phyloP scores from a whole-genome alignment of 495 filamentous ascomycete genomes.

The Lepraria neglecta region DNA sequence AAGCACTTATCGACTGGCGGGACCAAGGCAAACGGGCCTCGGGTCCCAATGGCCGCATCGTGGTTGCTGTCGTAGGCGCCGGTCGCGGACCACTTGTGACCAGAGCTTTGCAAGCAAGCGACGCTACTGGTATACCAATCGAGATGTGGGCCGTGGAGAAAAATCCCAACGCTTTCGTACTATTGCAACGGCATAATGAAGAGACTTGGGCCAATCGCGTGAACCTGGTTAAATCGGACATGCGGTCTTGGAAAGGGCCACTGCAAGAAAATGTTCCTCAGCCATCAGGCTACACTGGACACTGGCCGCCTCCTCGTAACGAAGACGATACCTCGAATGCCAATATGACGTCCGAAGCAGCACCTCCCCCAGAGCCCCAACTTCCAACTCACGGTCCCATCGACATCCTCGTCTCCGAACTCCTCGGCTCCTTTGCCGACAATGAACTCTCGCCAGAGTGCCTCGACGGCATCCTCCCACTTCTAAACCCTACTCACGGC shows the following conservation, averaged over 20 bases:
- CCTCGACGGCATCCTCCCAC: slow-evolving; percentile 80
- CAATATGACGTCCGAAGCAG: neutral
- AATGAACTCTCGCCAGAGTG: slow-evolving; percentile 90
- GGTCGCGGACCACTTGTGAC: slow-evolving; percentile 88
- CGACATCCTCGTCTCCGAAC: slow-evolving; percentile 89
- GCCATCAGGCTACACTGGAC: slow-evolving; percentile 32
- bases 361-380: neutral
- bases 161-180: slow-evolving; percentile 94
- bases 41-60: slow-evolving; percentile 59
- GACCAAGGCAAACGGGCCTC: slow-evolving; percentile 64
- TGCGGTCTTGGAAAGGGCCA: slow-evolving; percentile 88
- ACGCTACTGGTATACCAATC: slow-evolving; percentile 66
- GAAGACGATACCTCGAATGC: neutral
- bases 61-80: slow-evolving; percentile 88
- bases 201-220: slow-evolving; percentile 67
- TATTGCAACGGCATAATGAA: slow-evolving; percentile 80
- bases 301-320: slow-evolving; percentile 6
- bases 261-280: slow-evolving; percentile 23
- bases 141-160: slow-evolving; percentile 93
- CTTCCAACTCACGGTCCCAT: slow-evolving; percentile 51
- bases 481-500: slow-evolving; percentile 68
- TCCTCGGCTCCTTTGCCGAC: slow-evolving; percentile 87
- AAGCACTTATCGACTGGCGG: slow-evolving; percentile 76
- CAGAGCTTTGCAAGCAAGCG: slow-evolving; percentile 71
- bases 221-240: slow-evolving; percentile 87